A percentile compares a stretch with the other conserved stretches of the same genome.
Evolutionary conservation across 23 red algal genomes (phyloP).

Genomic region (Gracilariopsis chorda): DNA sequence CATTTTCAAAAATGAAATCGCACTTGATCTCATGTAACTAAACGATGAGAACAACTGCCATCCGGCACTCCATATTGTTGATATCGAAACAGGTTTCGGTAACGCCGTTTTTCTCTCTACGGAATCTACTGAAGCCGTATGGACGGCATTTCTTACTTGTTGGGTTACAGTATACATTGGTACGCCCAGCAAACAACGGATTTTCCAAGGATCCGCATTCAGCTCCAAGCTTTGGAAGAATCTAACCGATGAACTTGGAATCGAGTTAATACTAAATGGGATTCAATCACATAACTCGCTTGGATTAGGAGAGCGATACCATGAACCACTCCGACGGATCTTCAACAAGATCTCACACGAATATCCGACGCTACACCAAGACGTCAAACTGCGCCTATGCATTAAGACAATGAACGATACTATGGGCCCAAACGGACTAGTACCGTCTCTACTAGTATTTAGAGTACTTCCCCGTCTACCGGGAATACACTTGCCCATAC

Average conservation of each 20-base stretch:
- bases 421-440: background rate
- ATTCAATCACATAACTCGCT: background rate
- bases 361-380: background rate
- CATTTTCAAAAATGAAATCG: no score
- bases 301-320: background rate
- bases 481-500: background rate
- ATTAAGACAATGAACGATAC: background rate
- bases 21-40: no score
- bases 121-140: background rate
- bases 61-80: background rate
- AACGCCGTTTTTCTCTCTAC: background rate
- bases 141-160: background rate
- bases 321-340: background rate
- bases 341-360: background rate
- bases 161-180: background rate
- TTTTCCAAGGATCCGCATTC: background rate
- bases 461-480: background rate
- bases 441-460: background rate
- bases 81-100: background rate
- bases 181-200: background rate
- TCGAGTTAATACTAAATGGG: background rate
- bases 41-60: no score
- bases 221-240: background rate
- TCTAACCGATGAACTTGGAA: background rate
- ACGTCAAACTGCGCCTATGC: background rate